These are phyloP conservation scores for Fraxinus velutina DNA, from an alignment of 305 asterid genomes.

Conservation along the genomic window DNA sequence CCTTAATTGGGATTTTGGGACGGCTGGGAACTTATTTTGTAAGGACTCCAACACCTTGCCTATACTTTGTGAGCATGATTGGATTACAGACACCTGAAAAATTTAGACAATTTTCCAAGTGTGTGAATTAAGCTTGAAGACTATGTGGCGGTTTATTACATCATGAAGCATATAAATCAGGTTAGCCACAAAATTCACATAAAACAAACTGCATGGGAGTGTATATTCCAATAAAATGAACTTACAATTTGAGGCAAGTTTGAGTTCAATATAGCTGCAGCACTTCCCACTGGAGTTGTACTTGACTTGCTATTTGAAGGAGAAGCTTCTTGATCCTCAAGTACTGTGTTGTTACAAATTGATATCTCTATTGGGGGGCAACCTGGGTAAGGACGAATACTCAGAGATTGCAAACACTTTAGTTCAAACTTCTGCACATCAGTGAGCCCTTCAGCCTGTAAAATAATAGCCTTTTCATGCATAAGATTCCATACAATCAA, in stretches of 20 bases:
- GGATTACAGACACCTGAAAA: conserved; percentile 59
- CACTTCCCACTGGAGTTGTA: conserved; percentile 30
- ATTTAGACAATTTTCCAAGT: conserved; percentile 6
- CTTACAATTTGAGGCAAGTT: conserved; percentile 81
- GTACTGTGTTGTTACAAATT: conserved; percentile 31
- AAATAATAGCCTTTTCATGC: conserved; percentile 63
- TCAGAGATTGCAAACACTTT: conserved; percentile 65
- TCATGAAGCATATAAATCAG: not conserved
- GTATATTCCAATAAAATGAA: conserved; percentile 4
- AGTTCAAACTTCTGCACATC: conserved; percentile 56
- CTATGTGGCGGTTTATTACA: not conserved
- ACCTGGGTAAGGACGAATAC: conserved; percentile 59
- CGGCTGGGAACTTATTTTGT: conserved; percentile 54
- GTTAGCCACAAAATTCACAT: not conserved
- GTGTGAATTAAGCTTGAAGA: not conserved
- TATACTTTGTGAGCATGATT: conserved; percentile 55
- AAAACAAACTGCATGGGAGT: not conserved
- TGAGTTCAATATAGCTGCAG: conserved; percentile 48
- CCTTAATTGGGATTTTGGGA: conserved; percentile 59
- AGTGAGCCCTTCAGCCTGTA: conserved; percentile 52
- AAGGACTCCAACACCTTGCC: conserved; percentile 56
- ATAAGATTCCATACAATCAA: conserved; percentile 61
- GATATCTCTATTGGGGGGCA: conserved; percentile 42
- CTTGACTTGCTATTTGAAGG: conserved; percentile 38
- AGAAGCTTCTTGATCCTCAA: conserved; percentile 44